Percentiles rank a stretch among this genome's conserved stretches.
phyloP scores from a whole-genome alignment of 2,329 filamentous ascomycete species.

The Ascochyta viciae-villosae region DNA sequence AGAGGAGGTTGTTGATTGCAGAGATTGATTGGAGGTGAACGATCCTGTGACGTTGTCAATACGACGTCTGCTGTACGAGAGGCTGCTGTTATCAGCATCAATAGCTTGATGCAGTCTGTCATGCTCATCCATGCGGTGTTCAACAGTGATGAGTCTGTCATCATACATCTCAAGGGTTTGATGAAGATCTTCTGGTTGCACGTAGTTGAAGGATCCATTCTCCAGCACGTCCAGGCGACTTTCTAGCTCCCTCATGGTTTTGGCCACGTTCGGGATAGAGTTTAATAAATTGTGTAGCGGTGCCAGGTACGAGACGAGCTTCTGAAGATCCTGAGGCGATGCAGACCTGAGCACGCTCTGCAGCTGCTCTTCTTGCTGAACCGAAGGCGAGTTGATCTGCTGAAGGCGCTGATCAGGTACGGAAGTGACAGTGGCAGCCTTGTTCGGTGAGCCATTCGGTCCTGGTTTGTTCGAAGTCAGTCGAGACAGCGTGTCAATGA shows the following conservation, averaged over 20 bases:
- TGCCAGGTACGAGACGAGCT: slow-evolving; percentile 45
- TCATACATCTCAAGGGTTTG: slow-evolving; percentile 73
- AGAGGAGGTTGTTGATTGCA: slow-evolving; percentile 48
- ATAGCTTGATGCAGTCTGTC: slow-evolving; percentile 44
- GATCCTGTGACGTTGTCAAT: slow-evolving; percentile 46
- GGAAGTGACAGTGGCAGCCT: slow-evolving; percentile 26
- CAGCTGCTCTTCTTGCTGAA: slow-evolving; percentile 40
- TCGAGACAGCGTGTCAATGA: slow-evolving; percentile 40
- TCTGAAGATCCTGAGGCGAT: slow-evolving; percentile 43
- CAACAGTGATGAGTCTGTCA: slow-evolving; percentile 72
- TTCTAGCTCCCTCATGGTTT: slow-evolving; percentile 66
- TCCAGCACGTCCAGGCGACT: slow-evolving; percentile 73
- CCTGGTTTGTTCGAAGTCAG: slow-evolving; percentile 34
- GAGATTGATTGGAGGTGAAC: slow-evolving; percentile 51
- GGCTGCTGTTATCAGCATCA: slow-evolving; percentile 39
- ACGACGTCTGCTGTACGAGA: slow-evolving; percentile 36
- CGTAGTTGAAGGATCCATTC: slow-evolving; percentile 71
- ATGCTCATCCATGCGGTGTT: slow-evolving; percentile 59
- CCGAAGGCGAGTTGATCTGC: slow-evolving; percentile 31
- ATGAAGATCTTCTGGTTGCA: slow-evolving; percentile 71
- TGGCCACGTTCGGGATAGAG: slow-evolving; percentile 49
- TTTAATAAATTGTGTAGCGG: slow-evolving; percentile 47
- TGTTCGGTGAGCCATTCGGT: slow-evolving; percentile 20
- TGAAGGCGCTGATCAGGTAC: slow-evolving; percentile 30
- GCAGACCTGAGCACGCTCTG: slow-evolving; percentile 40